Base-by-base conservation (phyloP, 2,329 filamentous ascomycete species). In the Hypoxylon sp. region DNA sequence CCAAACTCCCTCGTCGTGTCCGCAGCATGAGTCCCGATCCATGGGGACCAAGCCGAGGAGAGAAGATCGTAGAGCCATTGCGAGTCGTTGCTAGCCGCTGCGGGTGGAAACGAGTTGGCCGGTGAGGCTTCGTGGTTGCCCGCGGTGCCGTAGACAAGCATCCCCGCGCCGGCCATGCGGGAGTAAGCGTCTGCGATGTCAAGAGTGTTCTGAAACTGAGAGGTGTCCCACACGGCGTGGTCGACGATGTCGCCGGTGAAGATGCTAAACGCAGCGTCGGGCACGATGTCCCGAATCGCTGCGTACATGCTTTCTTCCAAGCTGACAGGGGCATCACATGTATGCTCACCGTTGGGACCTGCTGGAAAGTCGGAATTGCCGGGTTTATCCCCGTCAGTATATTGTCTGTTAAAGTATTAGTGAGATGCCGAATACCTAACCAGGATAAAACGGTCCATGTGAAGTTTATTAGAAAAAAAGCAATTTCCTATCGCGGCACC, bases 221-320 rank as follows among this genome's bases (percentile, higher is more conserved):
- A 79, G 1, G 82, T 84, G 57, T 81, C 78, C 83, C 83, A 85
- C 51, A 84, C 71, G 1, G 79, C 81, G 61, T 87, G 84, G 61
- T 87, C 84, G 8, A 88, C 79, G 27, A 88, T 81, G 64, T 89
- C 87, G 5, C 87, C 87, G 0, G 87, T 89, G 75, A 87, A 89
- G 52, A 89, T 80, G n/a, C 81, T 78, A 63, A 89, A 87, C 1
- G 80, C 79, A 0, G 84, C 81, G 61, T 85, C 77, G 1, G 81
- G 81, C 0, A 79, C 81, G 12, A 84, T 65, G 6, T 77, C 67
- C 47, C 78, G 79, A 70, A 88, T 87, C 8, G 82, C 81, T 0
- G 80, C 77, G 65, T 87, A 82, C 83, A 88, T 83, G 77, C 85
- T 88, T 53, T 84, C 73, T 69, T 88, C 84, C 0, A 88, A 78